A percentile compares a stretch with the other conserved stretches of the same genome.
Evolutionary conservation across 208 protist genomes (phyloP).

Genomic region (Acanthamoeba royreba): DNA sequence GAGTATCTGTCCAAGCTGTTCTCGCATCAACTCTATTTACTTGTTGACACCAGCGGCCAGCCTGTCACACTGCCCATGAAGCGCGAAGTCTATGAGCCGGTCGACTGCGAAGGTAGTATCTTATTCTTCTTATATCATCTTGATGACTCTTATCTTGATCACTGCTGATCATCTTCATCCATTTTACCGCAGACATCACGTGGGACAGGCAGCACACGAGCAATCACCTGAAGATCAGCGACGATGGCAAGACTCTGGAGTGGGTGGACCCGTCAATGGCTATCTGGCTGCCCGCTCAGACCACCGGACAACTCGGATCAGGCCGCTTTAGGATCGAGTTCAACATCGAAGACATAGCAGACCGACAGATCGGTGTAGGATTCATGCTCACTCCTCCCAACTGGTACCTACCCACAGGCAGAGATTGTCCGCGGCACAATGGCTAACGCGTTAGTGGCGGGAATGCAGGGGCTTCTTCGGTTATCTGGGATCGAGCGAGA

Average conservation of each 20-base stretch:
- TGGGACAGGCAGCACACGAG: background rate
- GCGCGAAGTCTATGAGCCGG: background rate
- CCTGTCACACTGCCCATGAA: background rate
- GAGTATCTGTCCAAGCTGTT: background rate
- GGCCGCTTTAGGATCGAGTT: background rate
- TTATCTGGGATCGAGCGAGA: background rate
- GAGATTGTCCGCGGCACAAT: too few relatives aligned
- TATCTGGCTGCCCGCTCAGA: background rate
- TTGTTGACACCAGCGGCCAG: background rate
- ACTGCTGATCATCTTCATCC: background rate
- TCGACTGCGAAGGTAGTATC: background rate
- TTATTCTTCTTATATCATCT: too few relatives aligned
- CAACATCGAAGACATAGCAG: background rate
- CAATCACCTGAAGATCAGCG: background rate
- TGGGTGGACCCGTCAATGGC: background rate
- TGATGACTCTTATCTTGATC: too few relatives aligned
- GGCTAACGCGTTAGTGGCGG: background rate
- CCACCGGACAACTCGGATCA: background rate
- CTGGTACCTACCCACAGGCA: background rate
- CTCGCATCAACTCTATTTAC: background rate
- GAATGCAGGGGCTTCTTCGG: background rate
- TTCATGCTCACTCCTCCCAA: background rate
- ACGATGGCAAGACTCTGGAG: background rate
- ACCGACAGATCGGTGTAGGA: background rate
- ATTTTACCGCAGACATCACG: background rate